Evolutionary conservation across 768 basidiomycete species (phyloP), one percentile per base, ranked within the genome.

Genomic region (Erythrobasidium yunnanense): DNA sequence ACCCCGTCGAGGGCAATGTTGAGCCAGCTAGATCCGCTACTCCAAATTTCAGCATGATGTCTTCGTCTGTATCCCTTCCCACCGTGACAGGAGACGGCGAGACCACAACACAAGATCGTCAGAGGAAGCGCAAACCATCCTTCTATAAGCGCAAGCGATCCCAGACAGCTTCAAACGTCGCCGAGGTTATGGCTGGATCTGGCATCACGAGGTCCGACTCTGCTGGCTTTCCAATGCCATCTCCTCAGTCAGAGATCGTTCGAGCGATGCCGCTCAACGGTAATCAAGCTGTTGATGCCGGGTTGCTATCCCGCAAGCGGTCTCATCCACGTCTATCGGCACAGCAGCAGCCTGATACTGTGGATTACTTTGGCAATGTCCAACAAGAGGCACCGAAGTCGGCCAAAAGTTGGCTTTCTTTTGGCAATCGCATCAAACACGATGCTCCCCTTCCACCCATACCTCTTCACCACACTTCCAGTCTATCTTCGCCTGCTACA

Each of bases 141-240:
- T 58, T 58, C 38, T 58, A 58, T 27, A 58, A 38, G 56, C 56
- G 56, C 8, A 58, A 58, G 35, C 32, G 56, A 18, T 58, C 56
- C 11, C 56, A 58, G 25, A 58, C 56, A 11, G 56, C 56, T 2
- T 35, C 2, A 18, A 25, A 7, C 27, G 22, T 58, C 2, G 38
- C 11, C 38, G 38, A 11, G n/a, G 38, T 11, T 42, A 42, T 42
- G n/a, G 38, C 38, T 11, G 38, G 38, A 11, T 42, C 38, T 11
- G 56, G 17, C 18, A 5, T 20, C 2, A 20, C 32, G 11, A 15
- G 25, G 20, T 42, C 38, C 22, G 56, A 58, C 45, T 58, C 56
- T 20, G 47, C 42, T 58, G 56, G 56, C 42, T 58, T 58, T 25
- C 38, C 56, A 17, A 58, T 58, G 38, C 56, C 56, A 8, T 42